Base-by-base conservation (phyloP, 768 basidiomycete species). In the Lactarius sanguifluus region DNA sequence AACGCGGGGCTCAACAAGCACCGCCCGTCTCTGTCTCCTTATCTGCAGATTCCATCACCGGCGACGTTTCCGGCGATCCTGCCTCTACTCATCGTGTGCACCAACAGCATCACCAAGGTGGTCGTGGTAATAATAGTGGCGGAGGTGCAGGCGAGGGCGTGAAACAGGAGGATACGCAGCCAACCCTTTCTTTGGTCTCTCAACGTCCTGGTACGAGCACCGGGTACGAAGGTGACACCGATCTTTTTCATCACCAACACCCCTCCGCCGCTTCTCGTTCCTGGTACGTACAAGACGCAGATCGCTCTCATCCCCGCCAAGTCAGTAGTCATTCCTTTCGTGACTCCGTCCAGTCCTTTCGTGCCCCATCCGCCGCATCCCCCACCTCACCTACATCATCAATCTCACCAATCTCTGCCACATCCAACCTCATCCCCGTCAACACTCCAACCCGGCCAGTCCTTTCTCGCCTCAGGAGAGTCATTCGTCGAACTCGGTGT, bases 341-440 rank as follows among this genome's bases (percentile, higher is more conserved):
- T 83, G 85, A 85, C 81, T 80, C 86, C 62, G 79, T 82, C 85
- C 88, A 89, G 86, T 89, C 88, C 88, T 89, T 89, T 88, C 88
- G 86, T 86, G 81, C 77, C 83, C 81, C 83, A 76, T 74, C 81
- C 71, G 67, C 79, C 75, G 75, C 80, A 64, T 69, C 78, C 73
- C 30, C 78, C 72, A 71, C 81, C 76, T 64, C 81, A 80, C 74
- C 78, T 77, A 34, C 70, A 67, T 54, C 73, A 66, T 66, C 65
- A 69, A 67, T 58, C 66, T 41, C 62, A 38, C 57, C 71, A 66
- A 62, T 70, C 67, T 58, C 71, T 67, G 54, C 71, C 69, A 55
- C 66, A n/a, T 63, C 34, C 71, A 56, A 63, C 67, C 61, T 63
- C 68, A 45, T 68, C 74, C 68, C 69, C 75, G 71, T 70, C 75